Base-by-base conservation (phyloP, 2,329 filamentous ascomycete genomes). In the Arthrobotrys megalospora region DNA sequence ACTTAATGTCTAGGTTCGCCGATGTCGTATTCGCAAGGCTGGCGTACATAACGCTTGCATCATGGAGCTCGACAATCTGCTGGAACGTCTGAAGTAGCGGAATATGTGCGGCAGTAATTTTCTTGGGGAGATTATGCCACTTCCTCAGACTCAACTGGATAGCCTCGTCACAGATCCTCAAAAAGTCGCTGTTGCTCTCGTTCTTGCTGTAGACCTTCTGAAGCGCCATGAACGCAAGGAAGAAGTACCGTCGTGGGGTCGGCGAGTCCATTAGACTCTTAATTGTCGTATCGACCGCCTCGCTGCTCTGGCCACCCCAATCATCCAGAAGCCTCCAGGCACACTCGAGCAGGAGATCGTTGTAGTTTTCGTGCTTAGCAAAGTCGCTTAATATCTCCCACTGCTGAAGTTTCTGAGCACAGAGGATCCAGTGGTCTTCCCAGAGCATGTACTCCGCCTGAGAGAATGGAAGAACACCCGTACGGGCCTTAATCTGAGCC, bases 391-490 rank as follows among this genome's bases (percentile, higher is more conserved):
- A 85, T 71, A 99, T 95, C 82, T 99, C 96, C 96, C 96, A 99
- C 83, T 99, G 96, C 84, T 99, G 96, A 53, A 99, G 88, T 85
- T 99, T 99, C 85, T 98, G 94, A 0, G 95, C 96, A 84, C 96
- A 99, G 62, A 97, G 88, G 48, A 99, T 91, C 96, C 96, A 99
- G 82, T 99, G 96, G 83, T 99, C 96, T 85, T 99, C 96, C 96
- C 96, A 99, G 0, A 99, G 89, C 89, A 97, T 97, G 85, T 99
- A 99, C 85, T 99, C 96, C 36, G 91, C 94, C 82, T 96, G 93
- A 0, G 95, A 97, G 84, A 97, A 98, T 0, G 96, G 95, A 79
- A 98, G 90, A n/a, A 95, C 93, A 64, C 94, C 96, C 0, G 95
- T 98, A 55, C 96, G 90, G 52, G 96, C 96, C 84, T 98, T 99